Conservation (phyloP, 2,329 filamentous ascomycete genomes). For the Talaromyces piceae region DNA sequence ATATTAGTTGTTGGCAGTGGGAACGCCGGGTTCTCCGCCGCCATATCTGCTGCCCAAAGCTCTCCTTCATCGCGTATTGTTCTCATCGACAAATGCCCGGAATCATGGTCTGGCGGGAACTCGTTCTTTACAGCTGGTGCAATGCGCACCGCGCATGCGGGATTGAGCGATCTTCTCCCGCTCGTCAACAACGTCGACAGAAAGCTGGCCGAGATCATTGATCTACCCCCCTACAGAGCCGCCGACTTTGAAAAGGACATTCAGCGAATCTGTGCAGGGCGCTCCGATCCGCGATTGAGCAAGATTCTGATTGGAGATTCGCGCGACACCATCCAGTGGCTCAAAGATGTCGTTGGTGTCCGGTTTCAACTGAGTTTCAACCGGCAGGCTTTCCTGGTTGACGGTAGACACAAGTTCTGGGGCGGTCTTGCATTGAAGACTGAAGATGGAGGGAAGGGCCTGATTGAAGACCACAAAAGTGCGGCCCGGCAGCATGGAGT, state of each 20-base stretch:
- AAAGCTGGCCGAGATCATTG: slow-evolving; percentile 44
- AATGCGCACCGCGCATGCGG: slow-evolving; percentile 51
- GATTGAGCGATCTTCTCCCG: slow-evolving; percentile 51
- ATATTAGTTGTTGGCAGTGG: slow-evolving; percentile 54
- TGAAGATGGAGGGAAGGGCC: slow-evolving; percentile 52
- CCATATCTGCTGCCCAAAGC: slow-evolving; percentile 48
- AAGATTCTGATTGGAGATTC: slow-evolving; percentile 46
- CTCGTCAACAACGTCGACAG: slow-evolving; percentile 53
- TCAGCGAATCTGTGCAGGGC: slow-evolving; percentile 47
- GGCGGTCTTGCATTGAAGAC: slow-evolving; percentile 57
- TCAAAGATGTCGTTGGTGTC: slow-evolving; percentile 44
- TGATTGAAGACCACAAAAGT: slow-evolving; percentile 44
- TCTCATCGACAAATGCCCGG: slow-evolving; percentile 54
- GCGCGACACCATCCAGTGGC: slow-evolving; percentile 48
- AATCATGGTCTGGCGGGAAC: slow-evolving; percentile 56
- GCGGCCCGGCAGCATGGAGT: slow-evolving; percentile 41
- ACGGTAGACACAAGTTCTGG: slow-evolving; percentile 58
- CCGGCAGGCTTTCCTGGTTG: slow-evolving; percentile 58
- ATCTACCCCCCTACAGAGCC: slow-evolving; percentile 51
- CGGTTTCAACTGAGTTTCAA: slow-evolving; percentile 57
- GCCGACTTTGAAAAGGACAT: slow-evolving; percentile 52
- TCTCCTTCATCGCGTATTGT: slow-evolving; percentile 41
- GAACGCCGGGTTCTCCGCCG: slow-evolving; percentile 58
- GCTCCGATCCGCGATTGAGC: slow-evolving; percentile 45
- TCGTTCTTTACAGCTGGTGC: slow-evolving; percentile 60